These are phyloP conservation scores for Pythium plurisporium DNA, from an alignment of 352 stramenopile species.

Conservation along the genomic window DNA sequence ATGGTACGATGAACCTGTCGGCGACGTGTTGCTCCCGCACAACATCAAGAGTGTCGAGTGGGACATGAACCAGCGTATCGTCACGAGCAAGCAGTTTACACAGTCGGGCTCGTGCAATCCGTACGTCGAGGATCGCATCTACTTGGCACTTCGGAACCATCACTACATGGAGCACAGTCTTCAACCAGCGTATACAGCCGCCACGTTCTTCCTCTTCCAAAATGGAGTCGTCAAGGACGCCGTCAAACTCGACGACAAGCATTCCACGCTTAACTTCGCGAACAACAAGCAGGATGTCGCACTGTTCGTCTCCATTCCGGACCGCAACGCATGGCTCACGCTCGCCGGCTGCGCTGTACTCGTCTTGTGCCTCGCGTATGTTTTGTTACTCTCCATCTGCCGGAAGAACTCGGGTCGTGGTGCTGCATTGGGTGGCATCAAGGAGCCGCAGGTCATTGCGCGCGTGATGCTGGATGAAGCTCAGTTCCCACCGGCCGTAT, in stretches of 20 bases:
- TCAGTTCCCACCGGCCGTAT: slow-evolving; percentile 7
- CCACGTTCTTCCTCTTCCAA: background rate
- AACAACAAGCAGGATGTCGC: slow-evolving; percentile 7
- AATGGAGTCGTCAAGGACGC: slow-evolving; percentile 4
- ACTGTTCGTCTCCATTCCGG: slow-evolving; percentile 2
- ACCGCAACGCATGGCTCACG: slow-evolving; percentile 10
- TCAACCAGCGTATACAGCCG: background rate
- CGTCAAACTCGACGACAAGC: background rate
- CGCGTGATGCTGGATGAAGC: slow-evolving; percentile 12
- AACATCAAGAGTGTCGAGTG: background rate
- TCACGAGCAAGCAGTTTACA: background rate
- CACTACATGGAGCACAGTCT: slow-evolving; percentile 2
- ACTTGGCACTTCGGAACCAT: background rate
- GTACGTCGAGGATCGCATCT: background rate
- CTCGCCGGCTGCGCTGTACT: slow-evolving; percentile 1
- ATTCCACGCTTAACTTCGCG: background rate
- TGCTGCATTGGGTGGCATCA: background rate
- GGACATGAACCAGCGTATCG: background rate
- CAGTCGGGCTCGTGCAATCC: background rate
- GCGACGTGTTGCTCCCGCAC: background rate
- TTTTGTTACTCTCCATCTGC: background rate
- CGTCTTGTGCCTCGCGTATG: background rate
- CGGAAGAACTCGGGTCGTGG: background rate
- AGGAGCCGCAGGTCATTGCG: slow-evolving; percentile 6
- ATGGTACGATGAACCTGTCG: no score